phyloP scores from a whole-genome alignment of 2,329 filamentous ascomycete genomes.

The Epichloe glyceriae region DNA sequence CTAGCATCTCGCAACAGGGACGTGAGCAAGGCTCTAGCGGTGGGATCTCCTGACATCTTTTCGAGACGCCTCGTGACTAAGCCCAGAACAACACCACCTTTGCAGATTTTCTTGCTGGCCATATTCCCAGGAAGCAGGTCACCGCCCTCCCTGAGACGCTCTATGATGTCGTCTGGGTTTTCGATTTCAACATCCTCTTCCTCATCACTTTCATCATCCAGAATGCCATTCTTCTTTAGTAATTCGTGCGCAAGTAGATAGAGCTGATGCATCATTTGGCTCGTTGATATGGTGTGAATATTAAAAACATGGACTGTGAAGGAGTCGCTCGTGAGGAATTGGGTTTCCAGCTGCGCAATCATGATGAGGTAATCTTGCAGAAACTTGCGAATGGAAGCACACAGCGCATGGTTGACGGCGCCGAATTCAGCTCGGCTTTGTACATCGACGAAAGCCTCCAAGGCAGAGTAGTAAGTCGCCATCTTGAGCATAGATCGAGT shows the following conservation, averaged over 20 bases:
- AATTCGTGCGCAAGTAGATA: slow-evolving; percentile 82
- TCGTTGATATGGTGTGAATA: slow-evolving; percentile 78
- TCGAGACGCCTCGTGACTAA: slow-evolving; percentile 75
- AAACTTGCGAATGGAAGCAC: slow-evolving; percentile 83
- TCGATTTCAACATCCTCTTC: slow-evolving; percentile 60
- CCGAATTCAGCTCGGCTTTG: slow-evolving; percentile 90
- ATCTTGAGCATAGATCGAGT: slow-evolving; percentile 83
- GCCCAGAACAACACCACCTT: slow-evolving; percentile 89
- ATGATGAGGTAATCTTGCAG: slow-evolving; percentile 89
- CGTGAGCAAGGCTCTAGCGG: slow-evolving; percentile 69
- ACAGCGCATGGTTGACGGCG: slow-evolving; percentile 87
- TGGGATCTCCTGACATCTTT: slow-evolving; percentile 85
- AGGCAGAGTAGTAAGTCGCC: slow-evolving; percentile 82
- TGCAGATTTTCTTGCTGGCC: slow-evolving; percentile 82
- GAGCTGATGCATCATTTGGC: slow-evolving; percentile 81
- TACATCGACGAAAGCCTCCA: slow-evolving; percentile 88
- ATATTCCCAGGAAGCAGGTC: slow-evolving; percentile 68
- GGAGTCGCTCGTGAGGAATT: slow-evolving; percentile 73
- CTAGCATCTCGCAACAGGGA: slow-evolving; percentile 77
- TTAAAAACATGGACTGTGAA: slow-evolving; percentile 93
- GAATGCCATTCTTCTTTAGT: slow-evolving; percentile 71
- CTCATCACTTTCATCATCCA: slow-evolving; percentile 67
- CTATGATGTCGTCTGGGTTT: slow-evolving; percentile 82
- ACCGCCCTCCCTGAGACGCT: slow-evolving; percentile 75
- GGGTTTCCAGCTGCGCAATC: slow-evolving; percentile 85